Conservation (phyloP, 192 early-diverging fungal species). For the Backusella psychrophila region DNA sequence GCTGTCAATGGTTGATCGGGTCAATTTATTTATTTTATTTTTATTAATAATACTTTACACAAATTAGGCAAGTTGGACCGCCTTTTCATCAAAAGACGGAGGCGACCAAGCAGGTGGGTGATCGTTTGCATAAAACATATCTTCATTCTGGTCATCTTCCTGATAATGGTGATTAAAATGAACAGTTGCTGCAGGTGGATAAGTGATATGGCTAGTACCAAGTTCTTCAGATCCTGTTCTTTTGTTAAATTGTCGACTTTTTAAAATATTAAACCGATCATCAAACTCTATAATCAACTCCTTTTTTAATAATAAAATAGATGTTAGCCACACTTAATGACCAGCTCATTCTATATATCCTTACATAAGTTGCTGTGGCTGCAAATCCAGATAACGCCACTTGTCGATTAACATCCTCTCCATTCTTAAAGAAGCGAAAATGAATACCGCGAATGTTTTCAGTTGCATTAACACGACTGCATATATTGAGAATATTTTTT, state of each 20-base stretch:
- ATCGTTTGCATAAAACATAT: background rate
- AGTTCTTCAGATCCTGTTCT: background rate
- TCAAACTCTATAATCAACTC: slow-evolving; percentile 14
- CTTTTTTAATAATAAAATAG: background rate
- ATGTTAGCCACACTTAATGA: background rate
- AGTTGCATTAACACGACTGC: slow-evolving; percentile 32
- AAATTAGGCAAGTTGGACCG: background rate
- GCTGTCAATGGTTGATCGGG: background rate
- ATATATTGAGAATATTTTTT: slow-evolving; percentile 18
- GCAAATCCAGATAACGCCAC: background rate
- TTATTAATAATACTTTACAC: background rate
- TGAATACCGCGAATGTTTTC: slow-evolving; percentile 36
- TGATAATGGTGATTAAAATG: background rate
- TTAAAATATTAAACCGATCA: slow-evolving; percentile 15
- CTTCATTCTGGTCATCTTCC: background rate
- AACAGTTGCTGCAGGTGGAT: slow-evolving; percentile 2
- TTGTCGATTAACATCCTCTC: background rate
- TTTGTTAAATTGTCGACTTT: slow-evolving; percentile 12
- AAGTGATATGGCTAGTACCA: background rate
- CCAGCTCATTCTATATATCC: background rate
- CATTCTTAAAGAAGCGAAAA: slow-evolving; percentile 22
- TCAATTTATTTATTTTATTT: background rate
- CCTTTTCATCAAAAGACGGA: slow-evolving; percentile 1
- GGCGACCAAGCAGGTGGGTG: background rate
- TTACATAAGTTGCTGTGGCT: slow-evolving; percentile 3